Evolutionary conservation across 768 basidiomycete species (phyloP), one percentile per base, ranked within the genome.

Genomic region (Suillus subluteus): DNA sequence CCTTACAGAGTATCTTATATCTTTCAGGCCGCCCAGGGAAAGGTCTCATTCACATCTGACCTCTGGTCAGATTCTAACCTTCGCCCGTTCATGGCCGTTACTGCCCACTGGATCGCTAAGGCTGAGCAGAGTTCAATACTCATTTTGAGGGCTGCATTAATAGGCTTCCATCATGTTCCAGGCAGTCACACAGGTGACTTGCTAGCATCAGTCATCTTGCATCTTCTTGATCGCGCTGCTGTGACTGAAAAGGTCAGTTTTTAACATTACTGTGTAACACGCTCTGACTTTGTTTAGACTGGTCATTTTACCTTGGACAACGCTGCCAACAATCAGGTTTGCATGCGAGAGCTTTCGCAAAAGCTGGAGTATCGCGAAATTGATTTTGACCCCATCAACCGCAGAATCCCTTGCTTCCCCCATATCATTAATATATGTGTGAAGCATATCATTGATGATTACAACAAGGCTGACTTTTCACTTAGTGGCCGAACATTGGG

Each of bases 31-130:
- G 58, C 59, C 15, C 35, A 21, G 2, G 65, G 65, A 18, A 56
- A 65, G 30, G 62, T 73, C 7, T 67, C 66, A 0, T 70, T 66
- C 9, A 73, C 66, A 2, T 46, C 63, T 12, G 66, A 73, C 40
- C 63, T 73, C n/a, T 73, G 72, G 68, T 62, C 63, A 3, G 68
- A 68, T 13, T 23, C 56, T 6, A 65, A 67, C 16, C 44, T 64
- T 0, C 23, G 64, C 38, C 66, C 68, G 0, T 71, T 67, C 35
- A 46, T 73, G 5, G 70, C 68, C 0, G 23, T 74, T 23, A 74
- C 70, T 0, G 64, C 59, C 1, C 72, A 73, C 40, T 71, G 69
- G 58, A 66, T 70, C 0, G 50, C 50, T 12, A 68, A 41, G 4
- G 62, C n/a, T 1, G 21, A 68, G 8, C 13, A 21, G 16, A 58